Percentiles rank a stretch among this genome's conserved stretches.
Evolutionary conservation across 148 eudicot genomes (phyloP).

Genomic region (Fagopyrum homotropicum): DNA sequence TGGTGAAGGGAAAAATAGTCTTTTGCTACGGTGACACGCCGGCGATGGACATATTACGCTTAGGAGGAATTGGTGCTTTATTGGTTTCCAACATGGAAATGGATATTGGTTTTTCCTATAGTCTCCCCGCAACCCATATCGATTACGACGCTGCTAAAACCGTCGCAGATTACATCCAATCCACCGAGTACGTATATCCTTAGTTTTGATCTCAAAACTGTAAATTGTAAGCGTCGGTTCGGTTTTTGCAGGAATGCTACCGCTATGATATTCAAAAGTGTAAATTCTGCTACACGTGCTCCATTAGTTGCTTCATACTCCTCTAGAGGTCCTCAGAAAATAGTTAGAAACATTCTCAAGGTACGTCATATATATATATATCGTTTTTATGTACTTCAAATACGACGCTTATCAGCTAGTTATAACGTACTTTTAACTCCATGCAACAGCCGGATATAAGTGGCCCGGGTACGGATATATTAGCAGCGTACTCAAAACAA

Average conservation of each 20-base stretch:
- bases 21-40: constrained; percentile 31
- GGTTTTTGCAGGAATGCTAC: constrained; percentile 32
- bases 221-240: no score
- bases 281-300: constrained; percentile 25
- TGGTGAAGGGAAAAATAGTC: constrained; percentile 58
- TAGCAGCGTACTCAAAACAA: constrained; percentile 56
- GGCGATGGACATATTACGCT: constrained; percentile 25
- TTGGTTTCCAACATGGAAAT: constrained; percentile 19
- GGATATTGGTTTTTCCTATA: constrained; percentile 26
- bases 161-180: constrained; percentile 49
- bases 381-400: no score
- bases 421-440: no score
- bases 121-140: constrained; percentile 35
- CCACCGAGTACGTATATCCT: constrained; percentile 40
- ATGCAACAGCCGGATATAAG: constrained; percentile 64
- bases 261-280: constrained; percentile 49
- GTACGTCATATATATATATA: constrained; percentile 14
- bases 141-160: constrained; percentile 20
- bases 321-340: constrained; percentile 70
- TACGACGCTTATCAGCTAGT: no score
- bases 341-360: constrained; percentile 60
- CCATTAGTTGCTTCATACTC: constrained; percentile 70
- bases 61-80: constrained; percentile 47
- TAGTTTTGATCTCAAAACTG: no score
- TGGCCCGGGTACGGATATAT: constrained; percentile 71